phyloP scores from a whole-genome alignment of 805 yeast genomes.

The Kodamaea jinghongensis region DNA sequence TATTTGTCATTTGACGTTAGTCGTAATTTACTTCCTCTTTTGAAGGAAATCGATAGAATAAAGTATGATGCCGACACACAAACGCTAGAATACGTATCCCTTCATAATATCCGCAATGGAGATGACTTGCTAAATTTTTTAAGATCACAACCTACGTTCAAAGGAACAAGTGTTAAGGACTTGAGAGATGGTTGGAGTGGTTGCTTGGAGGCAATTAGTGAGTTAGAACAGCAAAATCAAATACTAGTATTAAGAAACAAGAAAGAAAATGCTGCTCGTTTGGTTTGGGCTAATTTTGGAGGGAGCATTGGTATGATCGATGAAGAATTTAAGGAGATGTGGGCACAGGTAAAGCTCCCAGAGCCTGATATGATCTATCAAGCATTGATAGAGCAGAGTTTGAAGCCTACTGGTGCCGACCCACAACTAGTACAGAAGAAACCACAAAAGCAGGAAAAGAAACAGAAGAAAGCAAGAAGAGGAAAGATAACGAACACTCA shows the following conservation, averaged over 20 bases:
- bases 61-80: slow-evolving; percentile 57
- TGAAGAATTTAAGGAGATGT: slow-evolving; percentile 75
- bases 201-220: slow-evolving; percentile 73
- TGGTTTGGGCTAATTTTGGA: slow-evolving; percentile 86
- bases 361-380: slow-evolving; percentile 78
- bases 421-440: slow-evolving; percentile 85
- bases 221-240: slow-evolving; percentile 72
- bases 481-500: slow-evolving; percentile 95
- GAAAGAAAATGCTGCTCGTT: slow-evolving; percentile 90
- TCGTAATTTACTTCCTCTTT: slow-evolving; percentile 61
- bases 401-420: slow-evolving; percentile 96
- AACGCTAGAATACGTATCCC: slow-evolving; percentile 82
- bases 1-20: slow-evolving; percentile 64
- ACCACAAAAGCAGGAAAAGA: slow-evolving; percentile 56
- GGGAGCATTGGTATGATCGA: slow-evolving; percentile 71
- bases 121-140: slow-evolving; percentile 74
- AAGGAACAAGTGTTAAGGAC: slow-evolving; percentile 81
- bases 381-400: slow-evolving; percentile 73
- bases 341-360: slow-evolving; percentile 80
- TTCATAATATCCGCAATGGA: slow-evolving; percentile 80
- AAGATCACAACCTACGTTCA: slow-evolving; percentile 79
- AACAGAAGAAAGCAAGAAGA: slow-evolving; percentile 87
- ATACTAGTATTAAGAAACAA: slow-evolving; percentile 84
- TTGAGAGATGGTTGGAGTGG: slow-evolving; percentile 93
- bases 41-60: slow-evolving; percentile 76